Conservation (phyloP, 768 basidiomycete species). For the Neoboletus subvelutipes region DNA sequence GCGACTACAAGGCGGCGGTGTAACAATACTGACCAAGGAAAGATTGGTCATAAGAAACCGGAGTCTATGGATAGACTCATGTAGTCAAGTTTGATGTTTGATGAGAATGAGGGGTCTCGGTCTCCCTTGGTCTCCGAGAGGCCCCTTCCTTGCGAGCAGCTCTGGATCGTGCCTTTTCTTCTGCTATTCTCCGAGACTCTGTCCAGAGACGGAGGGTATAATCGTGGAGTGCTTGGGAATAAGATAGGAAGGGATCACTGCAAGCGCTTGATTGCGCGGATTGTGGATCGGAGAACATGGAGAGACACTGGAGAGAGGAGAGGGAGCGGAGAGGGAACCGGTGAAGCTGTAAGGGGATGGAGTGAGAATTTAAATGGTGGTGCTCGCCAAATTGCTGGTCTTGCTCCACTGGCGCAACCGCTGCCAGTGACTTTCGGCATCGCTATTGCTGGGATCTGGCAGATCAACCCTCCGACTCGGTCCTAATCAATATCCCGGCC, state of each 20-base stretch:
- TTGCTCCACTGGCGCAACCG: conserved; percentile 30
- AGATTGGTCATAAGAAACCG: background rate
- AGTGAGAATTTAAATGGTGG: conserved; percentile 30
- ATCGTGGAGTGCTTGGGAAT: conserved; percentile 64
- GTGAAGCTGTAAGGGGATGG: conserved; percentile 8
- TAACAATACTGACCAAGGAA: conserved; percentile 18
- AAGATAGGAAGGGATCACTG: conserved; percentile 45
- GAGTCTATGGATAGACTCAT: conserved; percentile 13
- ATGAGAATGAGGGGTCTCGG: conserved; percentile 4
- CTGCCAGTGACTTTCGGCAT: conserved; percentile 10
- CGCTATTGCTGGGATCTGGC: background rate
- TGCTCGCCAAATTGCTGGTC: conserved; percentile 18
- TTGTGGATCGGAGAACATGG: conserved; percentile 19
- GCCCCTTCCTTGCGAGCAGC: conserved; percentile 28
- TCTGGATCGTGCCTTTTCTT: conserved; percentile 44
- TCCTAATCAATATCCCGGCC: background rate
- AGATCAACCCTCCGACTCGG: conserved; percentile 2
- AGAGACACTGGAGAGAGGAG: conserved; percentile 12
- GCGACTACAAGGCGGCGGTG: background rate
- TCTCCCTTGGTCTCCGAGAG: conserved; percentile 26
- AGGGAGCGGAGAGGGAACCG: background rate
- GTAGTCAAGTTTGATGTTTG: conserved; percentile 9
- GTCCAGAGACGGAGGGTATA: conserved; percentile 69
- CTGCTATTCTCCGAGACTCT: conserved; percentile 58
- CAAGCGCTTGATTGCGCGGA: conserved; percentile 2